These are phyloP conservation scores for Ustilago bromivora DNA, from an alignment of 1,284 basidiomycete species.

Conservation along the genomic window DNA sequence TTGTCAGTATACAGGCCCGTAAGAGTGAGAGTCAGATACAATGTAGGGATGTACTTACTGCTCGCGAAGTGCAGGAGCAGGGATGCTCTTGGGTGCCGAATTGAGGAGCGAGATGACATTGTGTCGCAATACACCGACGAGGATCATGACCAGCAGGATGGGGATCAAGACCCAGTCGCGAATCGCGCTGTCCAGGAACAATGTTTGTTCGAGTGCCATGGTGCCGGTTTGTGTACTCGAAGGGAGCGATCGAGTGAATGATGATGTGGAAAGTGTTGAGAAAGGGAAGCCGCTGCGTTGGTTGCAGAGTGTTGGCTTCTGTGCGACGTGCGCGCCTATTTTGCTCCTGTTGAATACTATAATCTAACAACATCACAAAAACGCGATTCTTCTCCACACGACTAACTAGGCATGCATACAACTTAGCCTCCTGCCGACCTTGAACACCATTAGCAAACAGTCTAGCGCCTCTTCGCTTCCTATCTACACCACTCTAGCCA, in stretches of 20 bases:
- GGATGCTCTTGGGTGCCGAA: conserved; percentile 83
- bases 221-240: neutral
- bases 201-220: conserved; percentile 48
- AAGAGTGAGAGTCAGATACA: too few species aligned
- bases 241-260: neutral
- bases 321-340: conserved; percentile 2
- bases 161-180: conserved; percentile 84
- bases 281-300: neutral
- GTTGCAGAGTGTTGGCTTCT: neutral
- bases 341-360: neutral
- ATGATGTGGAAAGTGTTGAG: neutral
- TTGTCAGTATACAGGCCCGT: neutral
- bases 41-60: conserved; percentile 77
- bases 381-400: conserved; percentile 11
- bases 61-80: conserved; percentile 85
- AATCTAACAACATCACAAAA: neutral
- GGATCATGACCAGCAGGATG: conserved; percentile 96
- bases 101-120: conserved; percentile 91
- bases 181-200: conserved; percentile 62
- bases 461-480: neutral
- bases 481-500: neutral
- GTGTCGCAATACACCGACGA: conserved; percentile 92
- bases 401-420: conserved; percentile 1
- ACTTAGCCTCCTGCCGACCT: neutral
- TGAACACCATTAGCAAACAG: neutral